These are phyloP conservation scores for Chrysoporthe deuterocubensis DNA, from an alignment of 2,329 filamentous ascomycete species.

Conservation along the genomic window DNA sequence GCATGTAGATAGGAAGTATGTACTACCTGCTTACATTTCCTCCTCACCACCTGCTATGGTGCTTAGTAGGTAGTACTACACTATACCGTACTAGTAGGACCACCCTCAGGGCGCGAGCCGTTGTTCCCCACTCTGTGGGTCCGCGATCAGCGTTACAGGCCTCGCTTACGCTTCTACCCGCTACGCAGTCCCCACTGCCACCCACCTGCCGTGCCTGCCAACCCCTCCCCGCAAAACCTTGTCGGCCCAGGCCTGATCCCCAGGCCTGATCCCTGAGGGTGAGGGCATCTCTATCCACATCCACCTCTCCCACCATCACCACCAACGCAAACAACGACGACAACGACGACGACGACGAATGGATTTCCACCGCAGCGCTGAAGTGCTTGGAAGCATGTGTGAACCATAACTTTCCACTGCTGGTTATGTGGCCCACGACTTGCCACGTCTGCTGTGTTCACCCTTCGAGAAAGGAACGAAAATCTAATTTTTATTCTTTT, in stretches of 20 bases:
- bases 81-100: not conserved
- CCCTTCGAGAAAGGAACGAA: too few species aligned
- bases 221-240: not conserved
- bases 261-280: slow-evolving; percentile 22
- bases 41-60: not conserved
- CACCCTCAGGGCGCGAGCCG: not conserved
- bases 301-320: too few species aligned
- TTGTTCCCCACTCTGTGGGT: not conserved
- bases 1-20: not conserved
- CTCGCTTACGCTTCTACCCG: slow-evolving; percentile 25
- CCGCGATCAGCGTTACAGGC: slow-evolving; percentile 7
- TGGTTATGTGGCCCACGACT: too few species aligned
- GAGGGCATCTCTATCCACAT: too few species aligned
- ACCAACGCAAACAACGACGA: too few species aligned
- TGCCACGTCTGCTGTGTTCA: too few species aligned
- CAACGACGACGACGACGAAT: too few species aligned
- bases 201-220: not conserved
- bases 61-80: not conserved
- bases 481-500: too few species aligned
- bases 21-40: not conserved
- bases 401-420: too few species aligned
- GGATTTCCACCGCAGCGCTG: too few species aligned
- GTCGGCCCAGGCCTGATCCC: not conserved
- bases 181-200: not conserved
- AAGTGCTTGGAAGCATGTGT: too few species aligned